Conservation (phyloP, 164 flowering plant genomes). For the Cinnamomum micranthum region DNA sequence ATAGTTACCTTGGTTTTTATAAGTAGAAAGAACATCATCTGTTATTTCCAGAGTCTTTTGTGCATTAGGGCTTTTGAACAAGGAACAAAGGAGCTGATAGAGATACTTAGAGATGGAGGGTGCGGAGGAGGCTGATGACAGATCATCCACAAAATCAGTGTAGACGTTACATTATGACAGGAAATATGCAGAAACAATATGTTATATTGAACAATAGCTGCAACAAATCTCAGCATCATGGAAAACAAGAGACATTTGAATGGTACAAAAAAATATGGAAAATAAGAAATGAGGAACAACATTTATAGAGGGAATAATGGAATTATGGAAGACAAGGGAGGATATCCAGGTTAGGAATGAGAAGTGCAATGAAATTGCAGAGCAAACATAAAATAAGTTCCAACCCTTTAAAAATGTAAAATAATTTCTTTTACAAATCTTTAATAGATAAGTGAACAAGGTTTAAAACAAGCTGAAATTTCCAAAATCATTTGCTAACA, state of each 20-base stretch:
- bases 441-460: neutral
- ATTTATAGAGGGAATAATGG: neutral
- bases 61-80: conserved; percentile 24
- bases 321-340: neutral
- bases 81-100: no score
- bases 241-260: no score
- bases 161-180: neutral
- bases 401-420: no score
- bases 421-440: neutral
- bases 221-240: neutral
- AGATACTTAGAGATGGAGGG: no score
- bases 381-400: no score
- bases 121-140: neutral
- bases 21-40: conserved; percentile 71
- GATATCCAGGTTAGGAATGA: neutral
- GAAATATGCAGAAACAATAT: neutral
- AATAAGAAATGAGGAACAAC: neutral
- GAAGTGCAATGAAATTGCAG: no score
- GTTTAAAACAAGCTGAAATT: neutral
- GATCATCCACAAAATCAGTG: neutral
- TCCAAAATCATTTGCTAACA: neutral
- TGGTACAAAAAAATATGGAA: neutral
- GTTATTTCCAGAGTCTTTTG: conserved; percentile 86
- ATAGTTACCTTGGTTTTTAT: conserved; percentile 87
- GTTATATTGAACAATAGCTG: neutral